Evolutionary conservation across 331 rosid genomes (phyloP), one percentile per base, ranked within the genome.

Genomic region (Arachis monticola): DNA sequence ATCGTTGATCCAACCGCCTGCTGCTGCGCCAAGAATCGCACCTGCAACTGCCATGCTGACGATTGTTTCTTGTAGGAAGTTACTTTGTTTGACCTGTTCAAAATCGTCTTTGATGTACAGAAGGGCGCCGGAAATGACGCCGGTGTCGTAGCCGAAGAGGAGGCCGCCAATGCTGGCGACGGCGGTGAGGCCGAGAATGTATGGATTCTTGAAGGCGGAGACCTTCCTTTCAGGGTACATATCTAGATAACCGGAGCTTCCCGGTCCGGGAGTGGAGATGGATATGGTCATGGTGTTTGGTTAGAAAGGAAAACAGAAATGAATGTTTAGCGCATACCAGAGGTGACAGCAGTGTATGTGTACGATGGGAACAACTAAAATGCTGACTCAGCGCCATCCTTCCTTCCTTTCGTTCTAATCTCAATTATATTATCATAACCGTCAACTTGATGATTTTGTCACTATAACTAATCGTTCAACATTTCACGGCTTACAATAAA

Each of bases 101-200:
- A 84, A 84, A 35, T 84, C 87, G 73, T 84, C 85, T 64, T 69
- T 77, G 27, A 84, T 84, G 35, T 84, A 84, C 2, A 84, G 60
- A 77, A 84, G 87, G 61, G 87, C 87, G 12, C 87, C 87, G 0
- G 87, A 84, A 42, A 84, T 80, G 59, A 84, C 85, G 42, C 85
- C 87, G 0, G 87, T 84, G 80, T 84, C 87, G 46, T 80, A 84
- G 67, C 87, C 87, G 22, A 80, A 84, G 72, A 84, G 85, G 12
- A 84, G 73, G 0, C 85, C 87, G 14, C 73, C 87, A 0, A 80
- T 84, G 62, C 87, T 82, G 17, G 87, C 80, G 0, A 77, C 75
- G 12, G 69, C 75, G 69, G 87, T 84, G 79, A 84, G 78, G 0
- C 76, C 83, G 17, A 84, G 55, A 46, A 84, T 77, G 61, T 80